Evolutionary conservation across 805 yeast species (phyloP), one percentile per base, ranked within the genome.

Genomic region (Candida peoriensis): DNA sequence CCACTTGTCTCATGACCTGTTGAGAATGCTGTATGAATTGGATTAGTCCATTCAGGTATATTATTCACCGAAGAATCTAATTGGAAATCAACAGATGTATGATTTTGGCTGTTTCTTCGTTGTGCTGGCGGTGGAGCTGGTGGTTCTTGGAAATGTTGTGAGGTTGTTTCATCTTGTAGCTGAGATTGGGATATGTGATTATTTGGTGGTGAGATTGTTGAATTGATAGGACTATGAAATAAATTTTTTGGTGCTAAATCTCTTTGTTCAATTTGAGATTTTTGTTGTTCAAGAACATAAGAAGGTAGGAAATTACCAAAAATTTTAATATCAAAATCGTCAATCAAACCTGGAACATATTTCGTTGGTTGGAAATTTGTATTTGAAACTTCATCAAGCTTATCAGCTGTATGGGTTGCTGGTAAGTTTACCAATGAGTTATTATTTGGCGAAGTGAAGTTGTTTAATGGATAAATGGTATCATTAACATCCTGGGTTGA

Each of bases 281-380:
- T n/a, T 15, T 32, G 39, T 31, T 56, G 57, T 19, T 41, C 38
- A 6, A 78, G 65, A 90, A 84, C 82, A 50, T 81, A 82, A 1
- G 93, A 88, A 1, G 95, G 95, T 28, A 85, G 54, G 41, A 81
- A 79, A 20, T 81, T 63, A 1, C 95, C 95, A 63, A 87, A 86
- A 13, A 87, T 68, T 50, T 85, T 88, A 41, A 83, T 72, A 54
- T 87, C 96, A 33, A 87, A 61, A 42, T 80, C 81, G 55, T 86
- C 95, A 66, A 85, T 80, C 22, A 81, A 77, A 2, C 90, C 89
- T n/a, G n/a, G n/a, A n/a, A n/a, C n/a, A n/a, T n/a, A n/a, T 18
- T 24, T 32, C 8, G 39, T 29, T 7, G 39, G 8, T 4, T 8
- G 20, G 4, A 16, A 7, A 13, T 29, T 17, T 4, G 28, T 22